These are phyloP conservation scores for Salix purpurea DNA, from an alignment of 345 rosid genomes.

Conservation along the genomic window DNA sequence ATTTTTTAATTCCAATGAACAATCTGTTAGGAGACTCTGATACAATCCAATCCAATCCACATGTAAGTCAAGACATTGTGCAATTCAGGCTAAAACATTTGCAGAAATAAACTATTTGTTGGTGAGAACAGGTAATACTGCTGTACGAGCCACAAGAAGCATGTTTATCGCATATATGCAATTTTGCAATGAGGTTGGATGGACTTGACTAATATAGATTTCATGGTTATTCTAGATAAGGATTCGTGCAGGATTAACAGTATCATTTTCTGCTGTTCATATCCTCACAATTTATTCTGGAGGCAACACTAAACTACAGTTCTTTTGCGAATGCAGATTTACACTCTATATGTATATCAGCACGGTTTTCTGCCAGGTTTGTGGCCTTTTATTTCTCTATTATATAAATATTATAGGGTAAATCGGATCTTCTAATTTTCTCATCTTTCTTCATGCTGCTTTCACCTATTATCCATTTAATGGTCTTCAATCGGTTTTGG, in stretches of 20 bases:
- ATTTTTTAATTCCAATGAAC: too few relatives aligned
- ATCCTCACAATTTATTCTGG: not conserved
- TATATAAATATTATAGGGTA: not conserved
- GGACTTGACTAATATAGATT: not conserved
- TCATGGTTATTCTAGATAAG: not conserved
- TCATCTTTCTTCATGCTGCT: not conserved
- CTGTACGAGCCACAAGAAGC: not conserved
- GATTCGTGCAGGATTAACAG: not conserved
- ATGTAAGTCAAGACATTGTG: too few relatives aligned
- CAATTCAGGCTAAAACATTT: not conserved
- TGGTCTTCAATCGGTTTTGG: not conserved
- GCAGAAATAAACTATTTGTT: not conserved
- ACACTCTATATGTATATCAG: constrained; percentile 19
- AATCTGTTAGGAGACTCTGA: too few relatives aligned
- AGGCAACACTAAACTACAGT: not conserved
- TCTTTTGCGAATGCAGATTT: constrained; percentile 19
- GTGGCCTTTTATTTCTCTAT: not conserved
- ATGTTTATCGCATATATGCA: not conserved
- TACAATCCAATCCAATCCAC: too few relatives aligned
- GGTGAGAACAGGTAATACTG: not conserved
- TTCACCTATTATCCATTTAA: not conserved
- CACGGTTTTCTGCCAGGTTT: constrained; percentile 24
- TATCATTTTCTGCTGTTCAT: not conserved
- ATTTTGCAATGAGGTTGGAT: not conserved
- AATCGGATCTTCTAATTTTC: not conserved